These are phyloP conservation scores for Neonectria neomacrospora DNA, from an alignment of 2,329 filamentous ascomycete species.

Conservation along the genomic window DNA sequence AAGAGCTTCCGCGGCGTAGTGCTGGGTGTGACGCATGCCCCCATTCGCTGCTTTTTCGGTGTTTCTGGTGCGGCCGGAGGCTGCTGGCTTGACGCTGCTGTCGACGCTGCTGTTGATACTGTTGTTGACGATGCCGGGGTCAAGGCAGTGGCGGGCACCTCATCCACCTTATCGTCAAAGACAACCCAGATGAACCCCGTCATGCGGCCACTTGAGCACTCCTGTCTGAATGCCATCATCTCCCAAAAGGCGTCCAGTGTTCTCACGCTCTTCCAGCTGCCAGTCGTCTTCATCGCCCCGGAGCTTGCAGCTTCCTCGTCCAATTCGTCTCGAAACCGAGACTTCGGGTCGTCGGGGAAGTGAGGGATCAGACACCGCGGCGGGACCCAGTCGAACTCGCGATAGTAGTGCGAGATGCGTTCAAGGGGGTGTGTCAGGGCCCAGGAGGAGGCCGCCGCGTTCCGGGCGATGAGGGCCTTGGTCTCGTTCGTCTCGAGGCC, in stretches of 20 bases:
- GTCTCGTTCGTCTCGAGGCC: slow-evolving; percentile 87
- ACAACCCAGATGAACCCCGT: slow-evolving; percentile 97
- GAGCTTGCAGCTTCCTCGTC: slow-evolving; percentile 81
- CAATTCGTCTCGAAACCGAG: slow-evolving; percentile 86
- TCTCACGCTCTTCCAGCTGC: slow-evolving; percentile 84
- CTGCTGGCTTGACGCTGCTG: slow-evolving; percentile 7
- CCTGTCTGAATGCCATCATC: slow-evolving; percentile 95
- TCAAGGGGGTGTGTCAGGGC: slow-evolving; percentile 79
- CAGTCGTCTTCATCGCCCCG: slow-evolving; percentile 63
- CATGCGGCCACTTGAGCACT: slow-evolving; percentile 90
- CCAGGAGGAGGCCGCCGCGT: slow-evolving; percentile 64
- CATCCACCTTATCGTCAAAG: slow-evolving; percentile 67
- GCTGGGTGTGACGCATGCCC: slow-evolving; percentile 43
- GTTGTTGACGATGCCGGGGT: slow-evolving; percentile 41
- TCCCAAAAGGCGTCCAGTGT: slow-evolving; percentile 97
- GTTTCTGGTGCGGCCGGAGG: slow-evolving; percentile 43
- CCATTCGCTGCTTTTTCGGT: slow-evolving; percentile 45
- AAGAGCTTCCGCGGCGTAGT: slow-evolving; percentile 51
- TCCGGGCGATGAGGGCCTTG: slow-evolving; percentile 77
- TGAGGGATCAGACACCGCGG: slow-evolving; percentile 87
- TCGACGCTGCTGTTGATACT: not conserved
- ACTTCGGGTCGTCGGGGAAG: slow-evolving; percentile 95
- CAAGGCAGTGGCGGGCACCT: slow-evolving; percentile 15
- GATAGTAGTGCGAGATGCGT: slow-evolving; percentile 69
- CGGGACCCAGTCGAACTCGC: slow-evolving; percentile 70